Conservation (phyloP, 148 eudicot species). For the Amaranthus palmeri region DNA sequence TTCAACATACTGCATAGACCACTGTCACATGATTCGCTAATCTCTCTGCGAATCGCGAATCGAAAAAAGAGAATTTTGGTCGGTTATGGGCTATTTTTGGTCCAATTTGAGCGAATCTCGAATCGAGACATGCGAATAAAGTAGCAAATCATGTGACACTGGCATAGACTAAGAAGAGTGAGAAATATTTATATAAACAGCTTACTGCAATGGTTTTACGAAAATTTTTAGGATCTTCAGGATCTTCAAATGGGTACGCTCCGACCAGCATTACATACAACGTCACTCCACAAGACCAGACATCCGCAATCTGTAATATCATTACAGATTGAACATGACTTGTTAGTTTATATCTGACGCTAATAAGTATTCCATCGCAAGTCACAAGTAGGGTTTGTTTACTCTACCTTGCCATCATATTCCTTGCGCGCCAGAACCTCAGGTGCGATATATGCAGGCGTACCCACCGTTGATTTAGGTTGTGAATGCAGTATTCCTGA, state of each 20-base stretch:
- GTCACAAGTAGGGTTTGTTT: too few species aligned
- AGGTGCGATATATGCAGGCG: constrained; percentile 95
- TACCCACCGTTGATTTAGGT: constrained; percentile 96
- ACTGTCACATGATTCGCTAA: too few species aligned
- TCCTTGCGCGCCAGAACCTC: constrained; percentile 87
- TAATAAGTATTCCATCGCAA: too few species aligned
- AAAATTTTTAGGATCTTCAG: constrained; percentile 82
- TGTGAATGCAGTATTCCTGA: constrained; percentile 82
- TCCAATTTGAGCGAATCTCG: too few species aligned
- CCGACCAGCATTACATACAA: constrained; percentile 94
- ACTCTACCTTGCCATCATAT: constrained; percentile 81
- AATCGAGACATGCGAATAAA: too few species aligned
- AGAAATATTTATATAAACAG: neutral
- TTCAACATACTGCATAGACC: too few species aligned
- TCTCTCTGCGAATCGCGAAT: too few species aligned
- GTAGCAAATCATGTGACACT: too few species aligned
- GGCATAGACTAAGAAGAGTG: neutral
- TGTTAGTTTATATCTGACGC: too few species aligned
- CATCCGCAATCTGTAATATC: constrained; percentile 76
- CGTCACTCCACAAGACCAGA: constrained; percentile 98
- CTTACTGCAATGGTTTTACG: constrained; percentile 77
- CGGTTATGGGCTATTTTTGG: too few species aligned
- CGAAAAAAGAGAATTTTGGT: too few species aligned
- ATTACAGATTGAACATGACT: neutral
- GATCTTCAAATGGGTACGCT: constrained; percentile 94